Base-by-base conservation (phyloP, 495 filamentous ascomycete species). In the Trichocladium uniseriatum region DNA sequence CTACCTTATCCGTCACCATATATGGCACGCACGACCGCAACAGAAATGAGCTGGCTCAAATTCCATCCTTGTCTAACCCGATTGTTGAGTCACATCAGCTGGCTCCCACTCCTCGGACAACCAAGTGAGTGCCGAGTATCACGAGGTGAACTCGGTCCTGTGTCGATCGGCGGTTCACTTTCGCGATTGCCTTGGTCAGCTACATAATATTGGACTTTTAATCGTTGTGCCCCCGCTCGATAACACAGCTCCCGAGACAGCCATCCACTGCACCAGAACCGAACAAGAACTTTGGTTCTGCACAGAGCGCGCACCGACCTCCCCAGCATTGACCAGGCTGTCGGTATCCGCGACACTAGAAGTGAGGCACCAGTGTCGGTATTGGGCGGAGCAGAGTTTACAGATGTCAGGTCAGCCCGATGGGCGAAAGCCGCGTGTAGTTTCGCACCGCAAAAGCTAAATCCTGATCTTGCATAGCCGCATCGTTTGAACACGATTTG, bases 241-340 rank as follows among this genome's bases (percentile, higher is more conserved):
- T 20, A 35, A 36, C 42, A 45, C 38, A 29, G 1, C 19, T 43
- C 32, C 51, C 40, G 45, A 49, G 45, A 49, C 45, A 54, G 34
- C 15, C 24, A 9, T 14, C 14, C 36, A 39, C 21, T 38, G 40
- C 15, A 40, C 27, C 48, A 34, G 38, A 43, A 16, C 6, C 32
- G 3, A 38, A 27, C 21, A 11, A 19, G 15, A n/a, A 28, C 27
- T 14, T 37, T 34, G 21, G 19, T 20, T 34, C 14, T 34, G 34
- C 5, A 15, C 19, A 29, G 32, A 16, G 2, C 15, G 31, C 32
- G 22, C n/a, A n/a, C 32, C 22, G 11, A n/a, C n/a, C n/a, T n/a
- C 18, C 19, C 14, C 18, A 37, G 36, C 38, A 43, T 21, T 22
- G 37, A 10, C 28, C 51, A 48, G 13, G 1, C 48, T 51, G 41